Evolutionary conservation across 164 flowering plant genomes (phyloP), one percentile per base, ranked within the genome.

Genomic region (Tinospora cordifolia): DNA sequence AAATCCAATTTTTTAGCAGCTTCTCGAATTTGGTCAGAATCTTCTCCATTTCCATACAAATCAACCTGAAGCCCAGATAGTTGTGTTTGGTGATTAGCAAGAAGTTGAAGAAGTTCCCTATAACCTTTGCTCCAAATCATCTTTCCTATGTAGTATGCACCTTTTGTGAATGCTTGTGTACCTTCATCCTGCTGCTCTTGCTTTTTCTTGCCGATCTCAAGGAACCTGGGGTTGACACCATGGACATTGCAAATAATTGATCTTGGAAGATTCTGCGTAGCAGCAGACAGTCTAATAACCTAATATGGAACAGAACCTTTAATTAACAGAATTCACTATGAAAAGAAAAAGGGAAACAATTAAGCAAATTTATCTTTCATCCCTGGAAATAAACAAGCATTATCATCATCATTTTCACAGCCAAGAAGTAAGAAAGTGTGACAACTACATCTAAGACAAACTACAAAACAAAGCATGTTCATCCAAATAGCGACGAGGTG

Each of bases 91-190:
- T 90, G 83, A 65, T 83, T 74, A 51, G 39, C 60, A 36, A 94
- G 89, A 60, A 92, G 95, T 63, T 85, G 80, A 63, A 92, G 84
- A 11, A 95, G 87, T 78, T 91, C 99, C 76, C 66, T 87, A 79
- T 92, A 92, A 72, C 99, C 98, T 82, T 92, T 90, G 83, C 80
- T 87, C 98, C 98, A 92, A 41, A 92, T 82, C 98, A 90, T 92
- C 77, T 95, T 92, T n/a, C 98, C 97, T 40, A 92, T 95, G 70
- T 87, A 95, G 81, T 92, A 95, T 11, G 88, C 88, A 59, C 93
- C 94, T 80, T 87, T 89, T 11, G 81, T 71, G 71, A 90, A 91
- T 26, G 89, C 82, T 41, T 75, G 84, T 8, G 65, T 38, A 59
- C 85, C 90, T 63, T 72, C 72, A 68, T 79, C 74, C 64, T 80